Percentiles rank a stretch among this genome's conserved stretches.
phyloP scores from a whole-genome alignment of 305 asterid species.

The Ajuga reptans region DNA sequence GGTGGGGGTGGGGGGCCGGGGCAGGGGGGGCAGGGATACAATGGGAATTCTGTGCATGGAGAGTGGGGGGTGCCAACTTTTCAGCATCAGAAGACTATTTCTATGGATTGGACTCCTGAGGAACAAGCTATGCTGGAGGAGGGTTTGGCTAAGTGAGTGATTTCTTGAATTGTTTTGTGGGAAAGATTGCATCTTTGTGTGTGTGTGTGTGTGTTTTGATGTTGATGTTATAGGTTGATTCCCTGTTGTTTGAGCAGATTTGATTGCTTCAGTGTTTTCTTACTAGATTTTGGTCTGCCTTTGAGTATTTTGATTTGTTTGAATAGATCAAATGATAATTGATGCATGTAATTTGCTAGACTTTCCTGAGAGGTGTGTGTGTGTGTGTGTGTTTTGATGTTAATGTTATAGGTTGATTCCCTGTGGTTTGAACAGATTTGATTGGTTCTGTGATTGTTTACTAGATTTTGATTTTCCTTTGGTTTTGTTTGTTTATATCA shows the following conservation, averaged over 20 bases:
- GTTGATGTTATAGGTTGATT: background rate
- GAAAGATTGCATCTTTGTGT: background rate
- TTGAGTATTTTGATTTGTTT: background rate
- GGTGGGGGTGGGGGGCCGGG: conserved; percentile 19
- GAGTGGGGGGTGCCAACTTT: conserved; percentile 59
- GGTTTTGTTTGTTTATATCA: background rate
- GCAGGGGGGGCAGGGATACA: conserved; percentile 28
- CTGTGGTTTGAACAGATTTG: background rate
- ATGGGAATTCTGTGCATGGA: conserved; percentile 41
- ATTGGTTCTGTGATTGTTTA: background rate
- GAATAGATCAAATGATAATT: background rate
- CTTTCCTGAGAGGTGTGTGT: background rate
- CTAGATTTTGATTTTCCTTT: background rate
- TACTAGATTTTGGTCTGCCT: background rate
- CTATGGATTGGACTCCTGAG: conserved; percentile 85
- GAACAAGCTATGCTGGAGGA: conserved; percentile 70
- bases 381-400: background rate
- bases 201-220: background rate
- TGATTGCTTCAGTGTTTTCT: background rate
- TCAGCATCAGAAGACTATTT: conserved; percentile 59
- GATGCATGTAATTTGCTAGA: background rate
- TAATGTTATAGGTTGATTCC: background rate
- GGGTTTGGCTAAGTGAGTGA: conserved; percentile 50
- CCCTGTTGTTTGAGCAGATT: background rate
- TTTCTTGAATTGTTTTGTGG: background rate